phyloP scores from a whole-genome alignment of 1,139 yeast species.

The Candida sojae region DNA sequence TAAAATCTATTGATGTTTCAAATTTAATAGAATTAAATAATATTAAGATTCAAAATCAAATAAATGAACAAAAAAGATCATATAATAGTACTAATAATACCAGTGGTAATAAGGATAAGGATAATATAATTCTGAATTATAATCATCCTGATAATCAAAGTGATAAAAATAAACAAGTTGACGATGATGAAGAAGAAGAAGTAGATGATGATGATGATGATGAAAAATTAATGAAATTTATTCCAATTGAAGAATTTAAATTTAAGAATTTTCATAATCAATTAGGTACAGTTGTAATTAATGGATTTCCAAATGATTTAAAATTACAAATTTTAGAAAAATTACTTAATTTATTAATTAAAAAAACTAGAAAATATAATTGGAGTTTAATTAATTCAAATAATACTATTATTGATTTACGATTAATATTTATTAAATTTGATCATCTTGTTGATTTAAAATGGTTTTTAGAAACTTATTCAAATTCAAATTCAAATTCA shows the following conservation, averaged over 20 bases:
- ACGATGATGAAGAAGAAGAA: too few relatives aligned
- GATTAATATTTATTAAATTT: conserved; percentile 30
- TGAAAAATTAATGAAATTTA: conserved; percentile 16
- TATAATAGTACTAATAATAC: neutral
- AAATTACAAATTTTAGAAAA: conserved; percentile 30
- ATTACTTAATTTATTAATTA: conserved; percentile 20
- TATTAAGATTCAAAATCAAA: conserved; percentile 18
- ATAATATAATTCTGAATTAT: neutral
- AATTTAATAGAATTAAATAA: conserved; percentile 24
- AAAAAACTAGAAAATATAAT: conserved; percentile 12
- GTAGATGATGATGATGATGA: conserved; percentile 4
- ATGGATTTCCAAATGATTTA: conserved; percentile 32
- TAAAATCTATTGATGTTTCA: conserved; percentile 24
- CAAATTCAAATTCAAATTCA: neutral
- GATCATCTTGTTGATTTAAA: conserved; percentile 15
- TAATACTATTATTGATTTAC: conserved; percentile 27
- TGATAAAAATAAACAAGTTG: too few relatives aligned
- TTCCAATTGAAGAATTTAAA: conserved; percentile 27
- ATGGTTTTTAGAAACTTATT: conserved; percentile 14
- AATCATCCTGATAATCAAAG: too few relatives aligned
- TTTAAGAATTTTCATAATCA: conserved; percentile 41
- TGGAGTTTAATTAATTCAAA: conserved; percentile 29
- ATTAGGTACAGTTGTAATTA: conserved; percentile 34
- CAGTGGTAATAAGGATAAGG: neutral
- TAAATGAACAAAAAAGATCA: conserved; percentile 4